phyloP scores from a whole-genome alignment of 2,329 filamentous ascomycete genomes.

The Aureobasidium sp. region DNA sequence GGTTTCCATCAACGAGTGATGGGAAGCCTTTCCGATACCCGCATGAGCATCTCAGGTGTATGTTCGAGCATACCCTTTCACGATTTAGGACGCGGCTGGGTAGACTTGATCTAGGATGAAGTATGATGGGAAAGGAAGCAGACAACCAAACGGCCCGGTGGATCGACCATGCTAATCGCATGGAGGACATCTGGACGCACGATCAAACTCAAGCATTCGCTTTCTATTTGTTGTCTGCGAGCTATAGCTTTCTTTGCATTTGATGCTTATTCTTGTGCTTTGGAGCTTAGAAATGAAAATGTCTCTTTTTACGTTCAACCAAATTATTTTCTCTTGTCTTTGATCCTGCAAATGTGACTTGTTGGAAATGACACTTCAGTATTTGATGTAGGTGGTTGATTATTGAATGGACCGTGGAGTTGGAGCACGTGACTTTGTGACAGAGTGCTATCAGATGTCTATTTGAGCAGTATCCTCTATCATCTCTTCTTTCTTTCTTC shows the following conservation, averaged over 20 bases:
- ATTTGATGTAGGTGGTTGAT: not conserved
- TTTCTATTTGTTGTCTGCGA: conserved; percentile 6
- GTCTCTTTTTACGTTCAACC: conserved; percentile 11
- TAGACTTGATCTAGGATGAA: conserved; percentile 15
- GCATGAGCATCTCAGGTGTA: conserved; percentile 15
- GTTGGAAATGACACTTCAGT: not conserved
- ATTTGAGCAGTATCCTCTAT: too few relatives aligned
- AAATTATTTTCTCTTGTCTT: not conserved
- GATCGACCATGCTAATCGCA: conserved; percentile 13
- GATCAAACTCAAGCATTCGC: conserved; percentile 5
- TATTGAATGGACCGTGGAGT: too few relatives aligned
- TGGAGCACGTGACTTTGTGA: too few relatives aligned
- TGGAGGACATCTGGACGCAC: not conserved
- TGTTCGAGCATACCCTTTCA: conserved; percentile 12
- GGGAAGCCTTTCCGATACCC: conserved; percentile 14
- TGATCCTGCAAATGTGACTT: not conserved
- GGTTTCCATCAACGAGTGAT: conserved; percentile 15
- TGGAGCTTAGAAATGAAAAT: conserved; percentile 13
- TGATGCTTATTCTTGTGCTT: not conserved
- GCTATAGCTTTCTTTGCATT: conserved; percentile 11
- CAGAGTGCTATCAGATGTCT: too few relatives aligned
- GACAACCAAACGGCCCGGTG: not conserved
- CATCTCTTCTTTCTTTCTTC: too few relatives aligned
- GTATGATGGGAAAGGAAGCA: not conserved
- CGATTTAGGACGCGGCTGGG: conserved; percentile 9